A percentile compares a stretch with the other conserved stretches of the same genome.
These are phyloP conservation scores for Pelargonium fulgidum DNA, from an alignment of 441 rosid species.

Conservation along the genomic window DNA sequence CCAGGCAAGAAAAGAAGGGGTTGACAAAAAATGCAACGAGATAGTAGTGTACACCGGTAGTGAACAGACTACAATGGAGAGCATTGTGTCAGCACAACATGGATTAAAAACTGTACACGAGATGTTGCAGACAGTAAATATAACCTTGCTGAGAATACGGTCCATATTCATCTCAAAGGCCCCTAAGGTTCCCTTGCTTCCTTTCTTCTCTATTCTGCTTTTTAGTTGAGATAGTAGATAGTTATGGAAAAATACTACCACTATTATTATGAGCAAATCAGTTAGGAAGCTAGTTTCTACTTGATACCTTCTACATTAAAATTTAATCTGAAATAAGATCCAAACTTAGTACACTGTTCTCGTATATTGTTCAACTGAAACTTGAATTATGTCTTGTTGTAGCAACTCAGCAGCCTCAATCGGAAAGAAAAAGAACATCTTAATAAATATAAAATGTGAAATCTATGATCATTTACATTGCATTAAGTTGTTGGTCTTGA, in stretches of 20 bases:
- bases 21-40: conserved; percentile 33
- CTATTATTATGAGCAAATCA: background rate
- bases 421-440: too few relatives aligned
- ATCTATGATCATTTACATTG: background rate
- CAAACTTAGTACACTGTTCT: too few relatives aligned
- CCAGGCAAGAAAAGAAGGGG: conserved; percentile 35
- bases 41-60: conserved; percentile 56
- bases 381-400: too few relatives aligned
- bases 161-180: conserved; percentile 57
- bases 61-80: conserved; percentile 57
- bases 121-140: conserved; percentile 48
- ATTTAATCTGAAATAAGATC: too few relatives aligned
- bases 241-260: background rate
- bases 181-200: conserved; percentile 41
- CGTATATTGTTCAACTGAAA: too few relatives aligned
- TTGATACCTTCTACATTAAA: background rate
- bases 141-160: conserved; percentile 59
- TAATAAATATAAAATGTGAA: too few relatives aligned
- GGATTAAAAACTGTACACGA: conserved; percentile 48
- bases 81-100: conserved; percentile 71
- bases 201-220: background rate
- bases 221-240: background rate
- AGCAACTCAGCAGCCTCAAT: too few relatives aligned
- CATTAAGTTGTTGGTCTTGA: background rate
- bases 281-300: background rate